Evolutionary conservation across 1,139 yeast genomes (phyloP).

Genomic region (Hansenula lynferdii): DNA sequence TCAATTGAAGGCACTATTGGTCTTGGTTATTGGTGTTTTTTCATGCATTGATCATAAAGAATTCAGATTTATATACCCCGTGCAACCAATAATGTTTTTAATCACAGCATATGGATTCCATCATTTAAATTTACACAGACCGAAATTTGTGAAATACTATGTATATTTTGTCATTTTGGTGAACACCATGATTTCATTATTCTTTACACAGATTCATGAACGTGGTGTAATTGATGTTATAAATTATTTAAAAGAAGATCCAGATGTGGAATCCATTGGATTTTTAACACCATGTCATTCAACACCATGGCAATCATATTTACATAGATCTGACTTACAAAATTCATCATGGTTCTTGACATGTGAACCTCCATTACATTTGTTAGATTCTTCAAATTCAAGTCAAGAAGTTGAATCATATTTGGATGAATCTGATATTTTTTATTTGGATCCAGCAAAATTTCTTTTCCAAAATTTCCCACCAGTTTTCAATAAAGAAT

Average conservation of each 20-base stretch:
- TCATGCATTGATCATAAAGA: conserved; percentile 82
- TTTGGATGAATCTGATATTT: conserved; percentile 81
- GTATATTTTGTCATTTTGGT: conserved; percentile 27
- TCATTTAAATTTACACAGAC: conserved; percentile 13
- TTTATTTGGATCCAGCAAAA: conserved; percentile 58
- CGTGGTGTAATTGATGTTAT: conserved; percentile 77
- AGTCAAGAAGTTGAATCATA: conserved; percentile 37
- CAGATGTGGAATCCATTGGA: conserved; percentile 51
- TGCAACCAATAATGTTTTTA: conserved; percentile 66
- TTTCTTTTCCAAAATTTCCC: conserved; percentile 48
- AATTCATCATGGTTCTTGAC: conserved; percentile 67
- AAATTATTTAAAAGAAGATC: conserved; percentile 41
- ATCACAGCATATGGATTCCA: conserved; percentile 32
- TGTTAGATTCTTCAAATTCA: conserved; percentile 18
- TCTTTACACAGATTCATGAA: conserved; percentile 68
- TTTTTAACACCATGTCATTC: conserved; percentile 95
- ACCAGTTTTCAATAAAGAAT: conserved; percentile 22
- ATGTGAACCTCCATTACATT: conserved; percentile 82
- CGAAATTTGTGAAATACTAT: conserved; percentile 6
- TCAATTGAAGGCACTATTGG: conserved; percentile 19
- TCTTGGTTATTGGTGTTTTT: conserved; percentile 46
- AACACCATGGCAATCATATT: conserved; percentile 88
- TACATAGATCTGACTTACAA: conserved; percentile 52
- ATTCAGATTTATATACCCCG: conserved; percentile 81
- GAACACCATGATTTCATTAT: conserved; percentile 42